Base-by-base conservation (phyloP, 164 flowering plant genomes). In the Berberis vulgaris region DNA sequence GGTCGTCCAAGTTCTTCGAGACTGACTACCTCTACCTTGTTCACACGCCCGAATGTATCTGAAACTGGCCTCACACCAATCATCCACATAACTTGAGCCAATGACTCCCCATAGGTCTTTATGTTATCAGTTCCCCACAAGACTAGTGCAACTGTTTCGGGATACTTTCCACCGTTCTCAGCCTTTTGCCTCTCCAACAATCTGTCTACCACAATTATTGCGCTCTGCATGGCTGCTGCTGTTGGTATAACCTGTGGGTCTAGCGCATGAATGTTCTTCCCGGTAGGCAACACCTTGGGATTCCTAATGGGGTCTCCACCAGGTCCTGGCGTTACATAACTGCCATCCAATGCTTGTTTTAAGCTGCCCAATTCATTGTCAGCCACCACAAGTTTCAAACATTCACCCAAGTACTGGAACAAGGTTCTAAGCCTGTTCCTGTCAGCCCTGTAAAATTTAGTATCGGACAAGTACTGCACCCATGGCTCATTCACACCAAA, bases 1-100 rank as follows among this genome's bases (percentile, higher is more conserved):
- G 99, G 99, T 75, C 99, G 84, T 57, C 97, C 97, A 54, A 95
- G 97, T 82, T 95, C 99, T 74, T 91, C 97, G 43, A 95, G 94
- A 71, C 97, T 83, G 6, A 95, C 96, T 0, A 79, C 63, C 60
- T 95, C 99, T 41, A 95, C 96, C 47, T 84, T 76, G 88, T 95
- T 95, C 41, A 95, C 97, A 42, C 99, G 82, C 12, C 99, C 99
- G 59, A 95, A 77, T n/a, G 90, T 68, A 69, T 95, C 99, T 1
- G 96, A 79, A 40, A 95, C 73, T 5, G 99, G 99, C 64, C 66
- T 80, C 54, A 89, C 97, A 7, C 99, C 99, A 55, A 95, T 85
- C 97, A 95, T 85, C 93, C 96, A 91, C 63, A 95, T 40, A 54
- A 95, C 99, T 73, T 95, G 99, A 69, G 79, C 99, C 72, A 95